Evolutionary conservation across 352 stramenopile genomes (phyloP).

Genomic region (Pythium periplocum): DNA sequence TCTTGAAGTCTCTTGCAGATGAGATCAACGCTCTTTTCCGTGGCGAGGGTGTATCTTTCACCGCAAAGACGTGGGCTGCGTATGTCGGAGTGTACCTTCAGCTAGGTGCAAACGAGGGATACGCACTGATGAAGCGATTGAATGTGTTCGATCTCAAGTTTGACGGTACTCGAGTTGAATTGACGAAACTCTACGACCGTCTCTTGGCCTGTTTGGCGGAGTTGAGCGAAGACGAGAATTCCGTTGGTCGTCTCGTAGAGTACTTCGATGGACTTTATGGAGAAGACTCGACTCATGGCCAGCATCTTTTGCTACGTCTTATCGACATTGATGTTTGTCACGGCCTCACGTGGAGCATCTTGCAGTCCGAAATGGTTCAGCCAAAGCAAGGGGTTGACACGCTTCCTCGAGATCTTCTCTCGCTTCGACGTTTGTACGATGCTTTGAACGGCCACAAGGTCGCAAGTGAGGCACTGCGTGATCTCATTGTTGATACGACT

Average conservation of each 20-base stretch:
- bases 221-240: slow-evolving; percentile 48
- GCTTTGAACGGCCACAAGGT: too few relatives aligned
- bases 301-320: slow-evolving; percentile 34
- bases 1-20: slow-evolving; percentile 43
- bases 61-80: slow-evolving; percentile 15
- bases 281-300: slow-evolving; percentile 4
- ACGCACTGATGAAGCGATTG: slow-evolving; percentile 19
- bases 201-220: slow-evolving; percentile 48
- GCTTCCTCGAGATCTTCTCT: slow-evolving; percentile 5
- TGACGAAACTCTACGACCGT: slow-evolving; percentile 43
- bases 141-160: slow-evolving; percentile 17
- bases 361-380: slow-evolving; percentile 31
- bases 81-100: slow-evolving; percentile 20
- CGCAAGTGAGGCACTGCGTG: too few relatives aligned
- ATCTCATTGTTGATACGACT: too few relatives aligned
- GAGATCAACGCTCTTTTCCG: slow-evolving; percentile 37
- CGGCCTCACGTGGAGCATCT: slow-evolving; percentile 69
- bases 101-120: slow-evolving; percentile 3
- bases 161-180: slow-evolving; percentile 44
- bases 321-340: slow-evolving; percentile 70
- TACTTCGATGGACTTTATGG: slow-evolving; percentile 40
- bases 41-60: slow-evolving; percentile 3
- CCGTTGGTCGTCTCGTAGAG: slow-evolving; percentile 22
- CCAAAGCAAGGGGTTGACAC: too few relatives aligned
- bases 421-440: slow-evolving; percentile 12